Conservation (phyloP, 2,329 filamentous ascomycete species). For the Claviceps africana region DNA sequence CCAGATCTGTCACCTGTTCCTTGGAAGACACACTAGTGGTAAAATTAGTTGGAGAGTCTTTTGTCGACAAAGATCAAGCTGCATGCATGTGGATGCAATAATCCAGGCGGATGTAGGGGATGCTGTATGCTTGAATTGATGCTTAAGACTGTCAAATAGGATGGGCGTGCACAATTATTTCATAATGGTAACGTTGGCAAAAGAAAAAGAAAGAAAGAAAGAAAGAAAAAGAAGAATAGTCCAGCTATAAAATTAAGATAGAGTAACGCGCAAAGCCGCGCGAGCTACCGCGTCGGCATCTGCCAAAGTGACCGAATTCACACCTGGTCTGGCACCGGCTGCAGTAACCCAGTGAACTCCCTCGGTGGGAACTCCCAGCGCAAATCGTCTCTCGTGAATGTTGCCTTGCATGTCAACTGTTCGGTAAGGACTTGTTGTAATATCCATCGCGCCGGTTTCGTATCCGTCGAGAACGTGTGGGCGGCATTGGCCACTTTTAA, state of each 20-base stretch:
- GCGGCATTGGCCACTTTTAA: conserved; percentile 2
- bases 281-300: conserved; percentile 5
- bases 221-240: too few species aligned
- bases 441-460: conserved; percentile 3
- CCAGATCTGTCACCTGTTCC: too few species aligned
- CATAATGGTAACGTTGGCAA: too few species aligned
- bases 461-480: conserved; percentile 4
- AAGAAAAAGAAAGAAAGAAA: too few species aligned
- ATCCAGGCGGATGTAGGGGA: neutral
- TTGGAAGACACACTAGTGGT: too few species aligned
- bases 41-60: too few species aligned
- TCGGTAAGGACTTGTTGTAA: conserved; percentile 1
- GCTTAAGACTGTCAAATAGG: neutral
- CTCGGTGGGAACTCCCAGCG: conserved; percentile 3
- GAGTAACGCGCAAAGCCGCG: neutral
- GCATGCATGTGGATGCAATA: neutral
- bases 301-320: conserved; percentile 4
- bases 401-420: neutral
- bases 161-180: too few species aligned
- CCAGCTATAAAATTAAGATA: neutral
- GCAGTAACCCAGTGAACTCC: conserved; percentile 6
- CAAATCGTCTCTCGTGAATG: conserved; percentile 3
- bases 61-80: too few species aligned
- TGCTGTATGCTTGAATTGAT: neutral
- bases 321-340: conserved; percentile 2